phyloP scores from a whole-genome alignment of 2,329 filamentous ascomycete species.

The Plenodomus lindquistii region DNA sequence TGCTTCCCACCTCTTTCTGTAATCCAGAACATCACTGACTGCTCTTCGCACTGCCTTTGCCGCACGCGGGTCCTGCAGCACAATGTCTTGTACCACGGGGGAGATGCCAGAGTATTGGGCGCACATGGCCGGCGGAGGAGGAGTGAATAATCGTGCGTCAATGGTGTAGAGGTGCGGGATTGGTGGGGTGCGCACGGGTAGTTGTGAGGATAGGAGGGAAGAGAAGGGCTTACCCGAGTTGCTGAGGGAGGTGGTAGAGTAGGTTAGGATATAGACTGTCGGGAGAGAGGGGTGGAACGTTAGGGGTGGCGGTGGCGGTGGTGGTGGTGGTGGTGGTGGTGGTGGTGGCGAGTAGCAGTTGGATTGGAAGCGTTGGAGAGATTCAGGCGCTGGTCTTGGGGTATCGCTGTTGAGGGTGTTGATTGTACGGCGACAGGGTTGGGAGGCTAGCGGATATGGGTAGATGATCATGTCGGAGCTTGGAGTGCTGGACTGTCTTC shows the following conservation, averaged over 20 bases:
- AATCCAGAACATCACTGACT: conserved; percentile 15
- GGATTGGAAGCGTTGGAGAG: too few relatives aligned
- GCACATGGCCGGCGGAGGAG: conserved; percentile 19
- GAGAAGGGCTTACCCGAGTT: conserved; percentile 2
- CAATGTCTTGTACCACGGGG: conserved; percentile 21
- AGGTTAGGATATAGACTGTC: conserved; percentile 32
- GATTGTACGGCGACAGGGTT: background rate
- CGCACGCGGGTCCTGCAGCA: conserved; percentile 24
- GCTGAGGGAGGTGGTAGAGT: conserved; percentile 11
- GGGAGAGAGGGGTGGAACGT: conserved; percentile 6
- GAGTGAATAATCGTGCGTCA: conserved; percentile 15
- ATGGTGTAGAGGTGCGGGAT: conserved; percentile 32
- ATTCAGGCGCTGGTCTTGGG: background rate
- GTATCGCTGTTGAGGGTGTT: background rate
- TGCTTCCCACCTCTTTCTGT: conserved; percentile 1
- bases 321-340: background rate
- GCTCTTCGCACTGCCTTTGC: conserved; percentile 12
- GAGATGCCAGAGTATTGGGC: conserved; percentile 27
- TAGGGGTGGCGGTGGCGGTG: background rate
- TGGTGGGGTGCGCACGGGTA: conserved; percentile 9
- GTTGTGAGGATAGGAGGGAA: conserved; percentile 15
- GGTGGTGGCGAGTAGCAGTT: background rate
- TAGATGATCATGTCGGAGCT: background rate
- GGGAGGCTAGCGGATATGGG: background rate
- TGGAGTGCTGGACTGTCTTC: background rate